Conservation (phyloP, 139 green algal species). For the Chlamydomonas sp. region DNA sequence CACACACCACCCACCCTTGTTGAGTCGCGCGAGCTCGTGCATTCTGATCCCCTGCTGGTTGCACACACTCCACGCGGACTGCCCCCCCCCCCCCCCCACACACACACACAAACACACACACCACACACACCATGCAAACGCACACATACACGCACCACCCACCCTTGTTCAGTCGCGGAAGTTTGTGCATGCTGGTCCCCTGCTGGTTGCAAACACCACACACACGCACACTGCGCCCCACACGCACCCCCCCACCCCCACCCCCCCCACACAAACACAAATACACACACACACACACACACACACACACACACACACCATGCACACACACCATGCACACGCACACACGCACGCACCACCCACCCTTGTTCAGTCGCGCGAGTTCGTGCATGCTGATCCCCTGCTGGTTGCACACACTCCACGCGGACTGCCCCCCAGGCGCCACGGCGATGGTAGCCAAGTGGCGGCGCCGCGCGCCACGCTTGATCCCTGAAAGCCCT, state of each 20-base stretch:
- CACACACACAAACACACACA: too few species aligned
- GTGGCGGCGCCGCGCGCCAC: too few species aligned
- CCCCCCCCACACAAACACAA: too few species aligned
- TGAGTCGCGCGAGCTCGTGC: conserved; percentile 38
- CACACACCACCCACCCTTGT: conserved; percentile 42
- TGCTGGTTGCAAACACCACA: conserved; percentile 48
- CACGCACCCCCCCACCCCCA: too few species aligned
- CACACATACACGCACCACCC: conserved; percentile 11
- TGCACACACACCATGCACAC: not conserved
- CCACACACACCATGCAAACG: not conserved
- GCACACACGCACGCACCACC: conserved; percentile 5
- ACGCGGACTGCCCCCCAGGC: conserved; percentile 42
- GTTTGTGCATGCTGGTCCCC: conserved; percentile 43
- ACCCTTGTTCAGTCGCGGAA: conserved; percentile 42
- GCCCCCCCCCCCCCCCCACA: conserved; percentile 24
- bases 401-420: conserved; percentile 50
- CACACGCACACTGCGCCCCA: conserved; percentile 45
- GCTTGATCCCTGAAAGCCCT: too few species aligned
- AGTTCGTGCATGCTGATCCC: conserved; percentile 50
- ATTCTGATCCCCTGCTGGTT: conserved; percentile 48
- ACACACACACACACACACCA: too few species aligned
- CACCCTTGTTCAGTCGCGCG: conserved; percentile 37
- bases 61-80: conserved; percentile 52
- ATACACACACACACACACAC: not conserved
- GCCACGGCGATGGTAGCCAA: too few species aligned